Evolutionary conservation across 2,329 filamentous ascomycete species (phyloP), one percentile per base, ranked within the genome.

Genomic region (Apiospora koreana): DNA sequence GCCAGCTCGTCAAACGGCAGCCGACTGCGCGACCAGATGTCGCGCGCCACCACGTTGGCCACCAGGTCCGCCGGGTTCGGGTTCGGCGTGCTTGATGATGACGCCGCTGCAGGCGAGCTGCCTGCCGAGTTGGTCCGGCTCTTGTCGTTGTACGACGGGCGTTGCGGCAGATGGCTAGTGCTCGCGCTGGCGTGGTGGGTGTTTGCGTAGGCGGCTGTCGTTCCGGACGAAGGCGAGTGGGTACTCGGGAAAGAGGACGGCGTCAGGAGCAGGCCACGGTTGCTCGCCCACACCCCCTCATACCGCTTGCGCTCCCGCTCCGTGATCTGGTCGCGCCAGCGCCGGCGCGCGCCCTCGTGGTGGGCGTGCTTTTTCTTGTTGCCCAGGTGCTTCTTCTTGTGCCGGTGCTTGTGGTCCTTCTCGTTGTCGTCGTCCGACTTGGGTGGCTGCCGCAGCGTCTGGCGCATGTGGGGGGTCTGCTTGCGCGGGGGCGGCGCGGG

Each of bases 241-340:
- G 9, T 16, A 45, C 62, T 41, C 71, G 74, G 2, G 71, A 62
- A 62, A 9, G 54, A n/a, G 69, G 58, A 38, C 71, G 70, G 35
- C 16, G 81, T 75, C 2, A 87, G 78, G 10, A 88, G 80, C 0
- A 89, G 71, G 0, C 93, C 93, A 66, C 90, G 89, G 76, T 96
- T 96, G 54, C 92, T 93, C 1, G 93, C 93, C 93, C 93, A 96
- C 1, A 96, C 88, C 2, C 92, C 93, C 79, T 95, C 93, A 79
- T 96, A 96, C 1, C 93, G 87, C 76, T 92, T 93, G n/a, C 92
- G 85, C 77, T 96, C 93, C 6, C 89, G 84, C 65, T 89, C 86
- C 0, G 91, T 93, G 54, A 96, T 88, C 72, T 89, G 86, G 74
- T 95, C 93, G 54, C 92, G 88, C 93, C 93, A 96, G 8, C 92